A percentile compares a stretch with the other conserved stretches of the same genome.
Conservation (phyloP, 2,329 filamentous ascomycete genomes). For the Claviceps arundinis region DNA sequence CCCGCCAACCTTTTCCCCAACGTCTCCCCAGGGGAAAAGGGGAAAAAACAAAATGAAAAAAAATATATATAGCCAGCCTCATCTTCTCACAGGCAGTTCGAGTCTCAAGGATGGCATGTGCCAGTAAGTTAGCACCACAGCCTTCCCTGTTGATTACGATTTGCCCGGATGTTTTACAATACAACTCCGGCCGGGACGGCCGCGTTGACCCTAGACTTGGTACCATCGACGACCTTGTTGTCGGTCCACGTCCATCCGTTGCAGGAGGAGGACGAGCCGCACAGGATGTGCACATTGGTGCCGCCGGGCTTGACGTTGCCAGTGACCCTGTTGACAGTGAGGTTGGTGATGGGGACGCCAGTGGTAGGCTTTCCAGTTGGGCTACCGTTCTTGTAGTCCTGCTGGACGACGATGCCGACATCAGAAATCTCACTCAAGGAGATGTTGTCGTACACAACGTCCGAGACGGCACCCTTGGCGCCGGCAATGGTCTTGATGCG, state of each 20-base stretch:
- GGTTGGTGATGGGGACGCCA: slow-evolving; percentile 38
- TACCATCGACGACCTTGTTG: background rate
- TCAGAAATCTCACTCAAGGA: slow-evolving; percentile 22
- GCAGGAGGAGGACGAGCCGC: background rate
- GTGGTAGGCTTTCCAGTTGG: slow-evolving; percentile 30
- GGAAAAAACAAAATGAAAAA: background rate
- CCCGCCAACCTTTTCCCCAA: background rate
- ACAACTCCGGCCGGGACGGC: background rate
- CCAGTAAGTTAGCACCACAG: background rate
- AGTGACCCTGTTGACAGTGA: slow-evolving; percentile 22
- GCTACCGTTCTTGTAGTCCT: slow-evolving; percentile 35
- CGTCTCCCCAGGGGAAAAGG: background rate
- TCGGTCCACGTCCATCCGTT: background rate
- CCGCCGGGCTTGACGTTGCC: background rate
- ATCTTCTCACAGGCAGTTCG: background rate
- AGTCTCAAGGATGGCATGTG: background rate
- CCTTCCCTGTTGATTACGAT: background rate
- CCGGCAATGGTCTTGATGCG: background rate
- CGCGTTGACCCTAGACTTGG: background rate
- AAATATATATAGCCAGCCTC: background rate
- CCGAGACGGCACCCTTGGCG: background rate
- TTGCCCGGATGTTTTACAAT: slow-evolving; percentile 3
- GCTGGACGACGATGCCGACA: slow-evolving; percentile 25
- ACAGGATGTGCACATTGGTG: background rate
- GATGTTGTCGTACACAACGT: background rate